Evolutionary conservation across 1,284 basidiomycete genomes (phyloP).

Genomic region (Cryptococcus hybrid): DNA sequence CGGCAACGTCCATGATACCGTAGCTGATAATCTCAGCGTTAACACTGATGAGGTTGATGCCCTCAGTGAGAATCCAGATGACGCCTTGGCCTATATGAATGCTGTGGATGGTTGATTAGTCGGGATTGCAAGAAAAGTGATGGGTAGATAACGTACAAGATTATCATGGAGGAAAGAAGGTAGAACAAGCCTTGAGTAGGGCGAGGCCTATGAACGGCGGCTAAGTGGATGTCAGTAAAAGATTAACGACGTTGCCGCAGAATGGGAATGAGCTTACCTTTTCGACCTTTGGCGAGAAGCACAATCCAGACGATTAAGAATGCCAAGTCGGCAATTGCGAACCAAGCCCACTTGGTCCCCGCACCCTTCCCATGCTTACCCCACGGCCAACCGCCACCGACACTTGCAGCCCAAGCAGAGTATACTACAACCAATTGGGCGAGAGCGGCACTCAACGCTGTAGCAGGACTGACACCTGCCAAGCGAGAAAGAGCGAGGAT

Average conservation of each 20-base stretch:
- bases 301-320: conserved; percentile 35
- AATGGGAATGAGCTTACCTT: conserved; percentile 23
- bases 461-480: conserved; percentile 35
- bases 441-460: conserved; percentile 31
- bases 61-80: conserved; percentile 38
- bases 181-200: conserved; percentile 38
- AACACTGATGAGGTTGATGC: conserved; percentile 36
- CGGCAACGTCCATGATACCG: conserved; percentile 42
- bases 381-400: neutral
- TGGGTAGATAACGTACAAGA: conserved; percentile 22
- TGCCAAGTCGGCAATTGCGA: conserved; percentile 26
- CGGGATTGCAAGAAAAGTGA: too few species aligned
- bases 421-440: conserved; percentile 38
- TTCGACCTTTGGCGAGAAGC: conserved; percentile 35
- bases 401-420: conserved; percentile 29
- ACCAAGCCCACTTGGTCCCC: conserved; percentile 34
- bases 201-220: conserved; percentile 26
- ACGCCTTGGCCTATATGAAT: conserved; percentile 33
- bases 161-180: conserved; percentile 30
- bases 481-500: conserved; percentile 34
- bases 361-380: conserved; percentile 16
- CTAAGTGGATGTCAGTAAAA: conserved; percentile 6
- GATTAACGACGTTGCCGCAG: neutral
- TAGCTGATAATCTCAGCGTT: conserved; percentile 46
- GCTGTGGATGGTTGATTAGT: neutral